Base-by-base conservation (phyloP, 2,329 filamentous ascomycete genomes). In the Colletotrichum kahawae region DNA sequence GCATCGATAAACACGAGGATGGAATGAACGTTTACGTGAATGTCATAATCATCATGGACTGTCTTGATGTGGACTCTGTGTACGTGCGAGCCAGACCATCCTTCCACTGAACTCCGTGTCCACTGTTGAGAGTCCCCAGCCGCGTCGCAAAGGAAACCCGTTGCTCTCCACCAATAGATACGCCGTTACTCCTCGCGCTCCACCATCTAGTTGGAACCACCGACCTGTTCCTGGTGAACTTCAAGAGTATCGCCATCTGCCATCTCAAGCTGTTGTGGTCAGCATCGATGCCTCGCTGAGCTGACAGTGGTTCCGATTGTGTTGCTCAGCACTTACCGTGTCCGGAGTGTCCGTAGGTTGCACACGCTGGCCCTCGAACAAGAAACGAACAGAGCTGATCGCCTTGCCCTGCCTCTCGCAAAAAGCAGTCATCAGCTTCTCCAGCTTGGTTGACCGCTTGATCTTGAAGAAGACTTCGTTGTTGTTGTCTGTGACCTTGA, bases 381-480 rank as follows among this genome's bases (percentile, higher is more conserved):
- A 89, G 85, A 99, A 99, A 34, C 97, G 93, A 62, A 98, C 96
- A 7, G 95, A 96, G 38, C 89, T 91, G 8, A 93, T 87, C 38
- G 93, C 92, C 89, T 98, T 98, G 80, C 97, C 97, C 84, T 98
- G 96, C 29, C 97, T 92, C 79, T 98, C 96, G 85, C 97, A 99
- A 85, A 98, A 99, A 24, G 97, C 97, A 77, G 95, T 94, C 97
- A 99, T 99, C 70, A 99, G 90, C 89, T 99, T 99, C 87, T 98
- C 97, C 2, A 99, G 91, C 84, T 95, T 95, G 1, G 97, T 99
- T 27, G 94, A 95, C 48, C 96, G 92, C 93, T 99, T 99, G 88
- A 99, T 99, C 90, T 99, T 99, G 90, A 99, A 99, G 86, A 98
- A 99, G 81, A 99, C 96, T 84, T 99, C 97, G 84, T 99, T 99